Conservation (phyloP, 73 alveolate species). For the Tetrahymena borealis region DNA sequence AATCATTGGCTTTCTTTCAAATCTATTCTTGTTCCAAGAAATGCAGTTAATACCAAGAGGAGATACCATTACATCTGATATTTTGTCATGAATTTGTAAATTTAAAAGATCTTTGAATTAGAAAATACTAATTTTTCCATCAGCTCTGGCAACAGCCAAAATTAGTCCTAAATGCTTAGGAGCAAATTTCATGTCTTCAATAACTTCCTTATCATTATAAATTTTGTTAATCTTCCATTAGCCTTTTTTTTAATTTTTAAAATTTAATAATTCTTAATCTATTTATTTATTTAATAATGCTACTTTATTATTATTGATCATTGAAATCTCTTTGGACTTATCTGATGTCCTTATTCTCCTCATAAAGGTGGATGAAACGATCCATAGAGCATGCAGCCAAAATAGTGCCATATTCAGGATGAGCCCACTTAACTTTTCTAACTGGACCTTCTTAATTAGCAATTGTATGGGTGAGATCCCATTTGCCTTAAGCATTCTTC, state of each 20-base stretch:
- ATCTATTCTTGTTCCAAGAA: slow-evolving; percentile 32
- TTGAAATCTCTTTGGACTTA: not conserved
- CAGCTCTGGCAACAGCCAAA: slow-evolving; percentile 45
- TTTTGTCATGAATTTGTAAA: slow-evolving; percentile 13
- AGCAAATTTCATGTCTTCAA: slow-evolving; percentile 51
- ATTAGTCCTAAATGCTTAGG: slow-evolving; percentile 47
- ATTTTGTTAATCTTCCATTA: slow-evolving; percentile 38
- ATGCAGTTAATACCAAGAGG: slow-evolving; percentile 43
- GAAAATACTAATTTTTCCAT: slow-evolving; percentile 41
- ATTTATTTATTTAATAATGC: no score
- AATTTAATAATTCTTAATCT: no score
- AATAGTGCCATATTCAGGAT: slow-evolving; percentile 50
- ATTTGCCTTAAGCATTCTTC: slow-evolving; percentile 12
- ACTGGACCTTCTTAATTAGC: slow-evolving; percentile 35
- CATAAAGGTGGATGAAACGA: slow-evolving; percentile 32
- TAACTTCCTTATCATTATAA: slow-evolving; percentile 28
- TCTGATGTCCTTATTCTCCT: slow-evolving; percentile 34
- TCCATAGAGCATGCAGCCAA: slow-evolving; percentile 46
- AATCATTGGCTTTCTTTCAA: not conserved
- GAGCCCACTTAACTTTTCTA: slow-evolving; percentile 51
- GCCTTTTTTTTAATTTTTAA: no score
- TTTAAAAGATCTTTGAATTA: slow-evolving; percentile 39
- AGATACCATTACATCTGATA: slow-evolving; percentile 22
- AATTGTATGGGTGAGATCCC: slow-evolving; percentile 23
- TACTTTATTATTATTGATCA: not conserved